Evolutionary conservation across 495 filamentous ascomycete species (phyloP), one percentile per base, ranked within the genome.

Genomic region (Mytilinidion resinicola): DNA sequence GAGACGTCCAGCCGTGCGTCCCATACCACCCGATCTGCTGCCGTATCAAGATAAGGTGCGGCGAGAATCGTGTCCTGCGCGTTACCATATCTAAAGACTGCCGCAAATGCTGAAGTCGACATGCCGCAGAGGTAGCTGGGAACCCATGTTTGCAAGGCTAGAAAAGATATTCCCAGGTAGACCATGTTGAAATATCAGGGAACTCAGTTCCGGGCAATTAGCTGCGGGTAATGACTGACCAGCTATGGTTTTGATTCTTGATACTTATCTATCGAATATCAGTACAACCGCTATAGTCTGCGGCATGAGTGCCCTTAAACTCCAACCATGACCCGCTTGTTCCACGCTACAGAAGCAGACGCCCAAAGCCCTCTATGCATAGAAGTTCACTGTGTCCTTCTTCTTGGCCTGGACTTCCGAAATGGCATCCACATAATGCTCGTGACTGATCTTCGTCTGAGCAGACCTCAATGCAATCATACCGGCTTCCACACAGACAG

Each of bases 341-440:
- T 30, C 25, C 25, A 30, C 25, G 25, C 25, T 30, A 30, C 25
- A 30, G 25, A 49, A 49, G 21, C 21, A 49, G 33, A 9, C 46
- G 9, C 17, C 12, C 33, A 30, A 20, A 30, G 33, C 37, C 50
- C 54, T 56, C 53, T 66, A 66, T 55, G 63, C 63, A 48, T 66
- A 66, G 57, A 66, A 63, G 50, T 78, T 79, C 71, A 81, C 77
- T 56, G 85, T 82, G 79, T 91, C 88, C 80, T 92, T 95, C 89
- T 96, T 96, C 88, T 96, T 97, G 49, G 90, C 60, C 63, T 96
- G 90, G 64, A 98, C 93, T 72, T 99, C 93, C 19, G 89, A 79
- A 69, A 99, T 97, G 51, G 93, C 93, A 81, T 99, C 93, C 21
- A 99, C 93, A 72, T 97, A 99, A 75, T 99, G 91, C 78, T 99